Percentiles rank a stretch among this genome's conserved stretches.
Evolutionary conservation across 306 rosid genomes (phyloP).

Genomic region (Arachis hypogaea): DNA sequence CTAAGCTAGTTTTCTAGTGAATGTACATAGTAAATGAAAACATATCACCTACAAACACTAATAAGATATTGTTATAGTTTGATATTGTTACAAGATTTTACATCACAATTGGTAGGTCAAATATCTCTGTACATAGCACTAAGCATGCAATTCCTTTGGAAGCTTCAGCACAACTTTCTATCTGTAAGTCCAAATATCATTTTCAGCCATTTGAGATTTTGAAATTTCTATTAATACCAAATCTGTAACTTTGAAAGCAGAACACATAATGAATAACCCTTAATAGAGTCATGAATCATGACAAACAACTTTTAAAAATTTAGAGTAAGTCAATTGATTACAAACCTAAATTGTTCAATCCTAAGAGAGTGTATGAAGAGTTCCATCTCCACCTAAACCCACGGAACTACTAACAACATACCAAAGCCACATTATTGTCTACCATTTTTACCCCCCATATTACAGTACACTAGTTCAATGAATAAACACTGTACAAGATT

Average conservation of each 20-base stretch:
- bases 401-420: conserved; percentile 34
- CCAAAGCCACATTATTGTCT: conserved; percentile 46
- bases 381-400: conserved; percentile 35
- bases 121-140: background rate
- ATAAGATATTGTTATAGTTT: too few relatives aligned
- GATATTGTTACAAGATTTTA: too few relatives aligned
- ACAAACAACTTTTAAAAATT: conserved; percentile 35
- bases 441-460: conserved; percentile 35
- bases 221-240: background rate
- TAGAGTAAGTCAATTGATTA: conserved; percentile 25
- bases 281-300: conserved; percentile 8
- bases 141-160: background rate
- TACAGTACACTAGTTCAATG: conserved; percentile 28
- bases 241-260: background rate
- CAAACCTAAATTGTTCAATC: conserved; percentile 40
- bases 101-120: background rate
- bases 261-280: background rate
- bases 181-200: background rate
- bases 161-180: conserved; percentile 11
- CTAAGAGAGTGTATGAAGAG: conserved; percentile 10
- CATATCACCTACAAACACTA: too few relatives aligned
- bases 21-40: background rate
- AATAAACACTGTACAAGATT: conserved; percentile 38
- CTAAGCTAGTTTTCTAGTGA: background rate
- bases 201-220: background rate